These are phyloP conservation scores for Mucor velutinosus DNA, from an alignment of 371 early-diverging fungal genomes.

Conservation along the genomic window DNA sequence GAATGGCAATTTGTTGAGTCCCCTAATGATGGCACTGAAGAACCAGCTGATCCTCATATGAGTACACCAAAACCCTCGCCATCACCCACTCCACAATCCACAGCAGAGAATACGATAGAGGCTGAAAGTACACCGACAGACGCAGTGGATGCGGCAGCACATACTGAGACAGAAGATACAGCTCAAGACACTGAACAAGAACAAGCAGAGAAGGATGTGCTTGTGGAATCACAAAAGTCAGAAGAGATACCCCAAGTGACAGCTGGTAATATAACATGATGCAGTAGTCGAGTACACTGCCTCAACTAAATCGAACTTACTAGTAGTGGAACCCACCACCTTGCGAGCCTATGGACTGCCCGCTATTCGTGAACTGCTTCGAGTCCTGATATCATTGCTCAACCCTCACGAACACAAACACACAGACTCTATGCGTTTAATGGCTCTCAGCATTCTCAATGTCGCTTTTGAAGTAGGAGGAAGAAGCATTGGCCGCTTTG, in stretches of 20 bases:
- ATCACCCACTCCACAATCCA: conserved; percentile 22
- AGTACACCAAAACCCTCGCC: conserved; percentile 38
- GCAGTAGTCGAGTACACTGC: neutral
- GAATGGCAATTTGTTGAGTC: conserved; percentile 49
- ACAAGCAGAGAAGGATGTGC: neutral
- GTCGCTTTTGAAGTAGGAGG: conserved; percentile 88
- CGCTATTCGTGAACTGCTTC: conserved; percentile 84
- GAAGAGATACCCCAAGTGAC: conserved; percentile 1
- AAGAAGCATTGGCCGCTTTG: conserved; percentile 71
- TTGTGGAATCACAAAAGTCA: neutral
- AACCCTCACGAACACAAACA: conserved; percentile 91
- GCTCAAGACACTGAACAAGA: neutral
- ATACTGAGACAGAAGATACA: neutral
- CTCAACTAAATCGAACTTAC: neutral
- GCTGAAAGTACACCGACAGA: neutral
- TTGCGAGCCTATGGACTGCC: conserved; percentile 78
- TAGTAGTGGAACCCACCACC: conserved; percentile 11
- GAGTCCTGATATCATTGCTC: conserved; percentile 87
- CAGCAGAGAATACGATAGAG: neutral
- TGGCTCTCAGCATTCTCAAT: conserved; percentile 81
- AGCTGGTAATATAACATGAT: neutral
- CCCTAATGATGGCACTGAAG: conserved; percentile 19
- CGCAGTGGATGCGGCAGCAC: neutral
- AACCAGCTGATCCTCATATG: conserved; percentile 40
- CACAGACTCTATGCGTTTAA: conserved; percentile 90